phyloP scores from a whole-genome alignment of 2,329 filamentous ascomycete species.

The Canariomyces notabilis region DNA sequence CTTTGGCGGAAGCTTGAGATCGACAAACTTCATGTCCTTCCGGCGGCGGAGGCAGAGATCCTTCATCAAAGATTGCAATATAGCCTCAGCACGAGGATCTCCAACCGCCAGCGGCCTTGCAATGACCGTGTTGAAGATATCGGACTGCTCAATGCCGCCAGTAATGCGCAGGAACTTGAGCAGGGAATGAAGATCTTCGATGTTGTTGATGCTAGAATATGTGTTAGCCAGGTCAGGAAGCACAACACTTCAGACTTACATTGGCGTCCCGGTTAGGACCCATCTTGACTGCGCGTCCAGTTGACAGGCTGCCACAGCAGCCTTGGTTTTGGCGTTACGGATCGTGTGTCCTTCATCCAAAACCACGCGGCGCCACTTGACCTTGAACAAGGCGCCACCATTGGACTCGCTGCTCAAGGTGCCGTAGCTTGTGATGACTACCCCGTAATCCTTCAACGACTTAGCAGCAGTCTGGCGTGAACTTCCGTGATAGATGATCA shows the following conservation, averaged over 20 bases:
- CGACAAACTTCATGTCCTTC: constrained; percentile 86
- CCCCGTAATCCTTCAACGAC: constrained; percentile 62
- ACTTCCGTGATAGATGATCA: constrained; percentile 70
- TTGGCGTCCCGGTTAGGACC: constrained; percentile 76
- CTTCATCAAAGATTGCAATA: constrained; percentile 74
- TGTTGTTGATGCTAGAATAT: constrained; percentile 59
- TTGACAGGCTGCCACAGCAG: constrained; percentile 61
- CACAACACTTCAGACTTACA: constrained; percentile 40
- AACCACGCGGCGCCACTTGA: constrained; percentile 73
- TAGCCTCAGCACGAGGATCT: constrained; percentile 51
- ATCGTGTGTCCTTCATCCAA: constrained; percentile 82
- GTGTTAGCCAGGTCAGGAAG: constrained; percentile 24
- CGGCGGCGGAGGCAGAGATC: constrained; percentile 74
- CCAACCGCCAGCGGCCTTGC: constrained; percentile 61
- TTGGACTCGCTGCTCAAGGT: constrained; percentile 60
- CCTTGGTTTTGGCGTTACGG: constrained; percentile 70
- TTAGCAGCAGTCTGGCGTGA: constrained; percentile 48
- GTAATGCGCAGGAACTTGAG: constrained; percentile 71
- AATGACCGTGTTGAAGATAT: constrained; percentile 69
- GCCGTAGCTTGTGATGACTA: constrained; percentile 82
- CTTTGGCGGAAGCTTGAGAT: constrained; percentile 71
- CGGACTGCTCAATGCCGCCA: constrained; percentile 67
- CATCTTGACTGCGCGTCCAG: constrained; percentile 69
- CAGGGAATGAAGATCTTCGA: constrained; percentile 76
- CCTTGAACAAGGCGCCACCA: constrained; percentile 39